These are phyloP conservation scores for Sorghum bicolor DNA, from an alignment of 176 grass and related monocot genomes.

Conservation along the genomic window Sorghum_bicolor_NCBIv3 NC_012873.2:51343501-51344000, in stretches of 20 bases:
- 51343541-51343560: not conserved
- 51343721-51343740: not conserved
- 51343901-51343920: too few species aligned
- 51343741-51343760: not conserved
- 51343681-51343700: not conserved
- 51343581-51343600: not conserved
- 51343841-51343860: not conserved
- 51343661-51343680: not conserved
- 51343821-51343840: not conserved
- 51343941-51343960: too few species aligned
- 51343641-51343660: not conserved
- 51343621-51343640: not conserved
- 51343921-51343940: too few species aligned
- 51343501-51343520: not conserved
- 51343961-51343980: too few species aligned
- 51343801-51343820: not conserved
- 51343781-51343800: not conserved
- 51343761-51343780: not conserved
- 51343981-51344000: too few species aligned
- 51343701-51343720: not conserved
- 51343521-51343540: not conserved
- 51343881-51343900: too few species aligned
- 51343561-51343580: not conserved
- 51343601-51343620: not conserved
- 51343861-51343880: too few species aligned